Percentiles rank a stretch among this genome's conserved stretches.
These are phyloP conservation scores for Trametes hirsuta DNA, from an alignment of 1,284 basidiomycete genomes.

Conservation along the genomic window DNA sequence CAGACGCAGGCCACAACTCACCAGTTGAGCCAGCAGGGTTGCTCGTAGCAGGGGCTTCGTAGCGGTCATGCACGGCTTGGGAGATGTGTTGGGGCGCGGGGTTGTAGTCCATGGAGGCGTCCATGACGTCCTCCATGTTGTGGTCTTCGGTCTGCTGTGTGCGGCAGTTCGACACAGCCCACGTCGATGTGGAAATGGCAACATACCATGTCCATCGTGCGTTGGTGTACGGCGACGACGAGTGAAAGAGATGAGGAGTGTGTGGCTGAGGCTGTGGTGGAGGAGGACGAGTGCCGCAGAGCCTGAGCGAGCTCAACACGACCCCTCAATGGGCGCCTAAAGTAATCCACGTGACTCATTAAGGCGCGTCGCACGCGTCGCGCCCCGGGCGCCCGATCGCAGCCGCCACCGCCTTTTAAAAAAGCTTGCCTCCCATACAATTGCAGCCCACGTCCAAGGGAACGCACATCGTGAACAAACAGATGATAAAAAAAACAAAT, in stretches of 20 bases:
- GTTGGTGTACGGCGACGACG: background rate
- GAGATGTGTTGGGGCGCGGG: slow-evolving; percentile 13
- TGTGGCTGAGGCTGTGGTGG: slow-evolving; percentile 13
- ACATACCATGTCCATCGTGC: slow-evolving; percentile 17
- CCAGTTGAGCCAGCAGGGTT: slow-evolving; percentile 7
- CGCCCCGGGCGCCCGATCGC: background rate
- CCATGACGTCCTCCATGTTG: slow-evolving; percentile 29
- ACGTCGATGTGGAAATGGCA: background rate
- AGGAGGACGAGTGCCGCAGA: slow-evolving; percentile 12
- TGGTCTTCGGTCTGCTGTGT: slow-evolving; percentile 23
- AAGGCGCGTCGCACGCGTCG: slow-evolving; percentile 13
- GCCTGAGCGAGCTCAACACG: slow-evolving; percentile 15
- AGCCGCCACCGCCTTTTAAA: background rate
- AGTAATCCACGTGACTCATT: slow-evolving; percentile 9
- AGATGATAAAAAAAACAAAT: no score
- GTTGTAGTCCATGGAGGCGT: slow-evolving; percentile 24
- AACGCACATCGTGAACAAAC: no score
- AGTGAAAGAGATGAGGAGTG: background rate
- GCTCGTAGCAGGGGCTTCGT: background rate
- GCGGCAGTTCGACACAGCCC: background rate
- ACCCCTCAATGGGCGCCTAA: slow-evolving; percentile 14
- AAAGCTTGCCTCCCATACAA: no score
- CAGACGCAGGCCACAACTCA: slow-evolving; percentile 21
- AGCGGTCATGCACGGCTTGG: slow-evolving; percentile 14
- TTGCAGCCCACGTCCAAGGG: no score